Evolutionary conservation across 495 filamentous ascomycete genomes (phyloP), one percentile per base, ranked within the genome.

Genomic region (Podospora didyma): DNA sequence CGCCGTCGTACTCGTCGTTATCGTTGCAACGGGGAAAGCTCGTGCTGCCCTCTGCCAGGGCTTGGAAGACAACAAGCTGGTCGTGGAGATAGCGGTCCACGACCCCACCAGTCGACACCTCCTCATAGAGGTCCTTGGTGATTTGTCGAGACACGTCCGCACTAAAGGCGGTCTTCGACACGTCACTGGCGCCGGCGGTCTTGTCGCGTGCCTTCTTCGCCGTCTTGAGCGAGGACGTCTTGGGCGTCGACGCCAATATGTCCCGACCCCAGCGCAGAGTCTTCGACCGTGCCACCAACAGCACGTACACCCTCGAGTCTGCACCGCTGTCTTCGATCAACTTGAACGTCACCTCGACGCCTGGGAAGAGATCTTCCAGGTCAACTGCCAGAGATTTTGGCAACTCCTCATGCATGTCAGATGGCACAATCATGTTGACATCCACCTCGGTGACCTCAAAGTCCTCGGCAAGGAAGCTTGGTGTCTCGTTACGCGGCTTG

Each of bases 1-100:
- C 62, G 35, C 19, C 48, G 35, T 34, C 37, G 51, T 46, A 46
- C 56, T 62, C 56, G 21, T 65, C 60, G 10, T 62, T 50, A 20
- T 58, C 42, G 24, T 47, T 53, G 46, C 47, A 26, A 17, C 67
- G 56, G n/a, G 62, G 67, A 21, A 75, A 75, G 16, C 62, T 69
- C 41, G 79, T 80, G 21, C 58, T 67, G 1, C 84, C 85, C 37
- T 80, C 69, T 11, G 82, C 86, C 44, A 96, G 72, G 24, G 86
- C 87, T 65, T 95, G 89, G 62, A 92, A 95, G 3, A 94, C 77
- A 2, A 92, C 82, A 49, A 95, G 62, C 62, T 95, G 91, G 69
- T 95, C 91, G 67, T 89, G 81, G 66, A 92, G 81, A 61, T 84
- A 74, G 63, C 83, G 79, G 66, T 95, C 90, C 7, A 91, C 82